Percentiles rank a stretch among this genome's conserved stretches.
Evolutionary conservation across 2,329 filamentous ascomycete genomes (phyloP).

Genomic region (Pestalotiopsis fici): DNA sequence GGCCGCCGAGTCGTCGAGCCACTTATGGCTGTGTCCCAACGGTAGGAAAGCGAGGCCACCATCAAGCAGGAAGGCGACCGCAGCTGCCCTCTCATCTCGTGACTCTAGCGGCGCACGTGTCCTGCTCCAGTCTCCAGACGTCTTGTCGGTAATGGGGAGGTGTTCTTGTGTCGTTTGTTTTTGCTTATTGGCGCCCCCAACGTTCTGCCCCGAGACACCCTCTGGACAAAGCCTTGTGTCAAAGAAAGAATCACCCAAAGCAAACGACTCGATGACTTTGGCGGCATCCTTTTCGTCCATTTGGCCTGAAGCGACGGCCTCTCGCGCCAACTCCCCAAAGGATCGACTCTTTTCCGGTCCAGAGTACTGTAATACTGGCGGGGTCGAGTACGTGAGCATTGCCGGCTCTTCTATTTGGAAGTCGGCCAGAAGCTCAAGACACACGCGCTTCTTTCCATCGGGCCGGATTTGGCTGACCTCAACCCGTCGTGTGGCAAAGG

Average conservation of each 20-base stretch:
- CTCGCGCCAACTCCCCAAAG: slow-evolving; percentile 17
- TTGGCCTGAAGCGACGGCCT: slow-evolving; percentile 13
- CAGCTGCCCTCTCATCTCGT: slow-evolving; percentile 29
- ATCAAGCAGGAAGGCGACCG: slow-evolving; percentile 45
- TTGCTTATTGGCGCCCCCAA: slow-evolving; percentile 38
- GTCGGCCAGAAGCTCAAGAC: slow-evolving; percentile 44
- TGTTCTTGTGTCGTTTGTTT: slow-evolving; percentile 34
- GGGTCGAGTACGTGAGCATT: slow-evolving; percentile 37
- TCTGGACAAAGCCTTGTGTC: slow-evolving; percentile 37
- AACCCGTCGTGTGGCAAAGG: slow-evolving; percentile 48
- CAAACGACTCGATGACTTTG: slow-evolving; percentile 23
- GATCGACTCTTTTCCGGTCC: slow-evolving; percentile 25
- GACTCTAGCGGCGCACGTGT: slow-evolving; percentile 18
- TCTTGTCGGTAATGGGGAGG: slow-evolving; percentile 35
- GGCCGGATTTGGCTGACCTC: slow-evolving; percentile 42
- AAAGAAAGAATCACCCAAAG: slow-evolving; percentile 27
- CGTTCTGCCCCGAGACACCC: slow-evolving; percentile 44
- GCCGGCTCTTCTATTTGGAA: slow-evolving; percentile 43
- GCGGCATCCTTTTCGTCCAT: background rate
- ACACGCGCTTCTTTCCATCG: slow-evolving; percentile 34
- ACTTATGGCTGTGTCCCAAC: slow-evolving; percentile 40
- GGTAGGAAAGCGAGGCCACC: slow-evolving; percentile 43
- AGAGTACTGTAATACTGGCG: slow-evolving; percentile 32
- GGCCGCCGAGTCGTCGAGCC: slow-evolving; percentile 43
- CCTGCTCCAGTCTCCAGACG: slow-evolving; percentile 43